phyloP scores from a whole-genome alignment of 1,284 basidiomycete genomes.

The Tilletia walkeri region DNA sequence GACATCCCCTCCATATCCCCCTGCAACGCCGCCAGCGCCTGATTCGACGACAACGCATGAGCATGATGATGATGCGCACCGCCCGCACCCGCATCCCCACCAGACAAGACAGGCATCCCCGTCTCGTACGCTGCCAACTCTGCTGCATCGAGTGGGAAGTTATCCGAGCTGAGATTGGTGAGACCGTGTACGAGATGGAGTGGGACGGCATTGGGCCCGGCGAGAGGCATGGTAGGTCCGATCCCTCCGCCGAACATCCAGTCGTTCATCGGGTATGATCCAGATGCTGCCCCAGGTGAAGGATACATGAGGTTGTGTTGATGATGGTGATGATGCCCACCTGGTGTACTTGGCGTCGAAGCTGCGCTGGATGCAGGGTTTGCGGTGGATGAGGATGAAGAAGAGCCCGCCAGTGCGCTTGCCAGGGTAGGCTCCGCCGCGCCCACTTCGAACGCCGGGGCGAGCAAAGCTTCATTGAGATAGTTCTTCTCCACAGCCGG shows the following conservation, averaged over 20 bases:
- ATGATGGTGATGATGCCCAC: too few species aligned
- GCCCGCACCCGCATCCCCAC: not conserved
- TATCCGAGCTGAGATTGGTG: conserved; percentile 42
- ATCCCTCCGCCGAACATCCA: conserved; percentile 20
- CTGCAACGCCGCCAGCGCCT: not conserved
- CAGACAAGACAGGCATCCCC: not conserved
- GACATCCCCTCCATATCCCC: not conserved
- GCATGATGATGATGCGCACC: too few species aligned
- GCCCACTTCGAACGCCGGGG: conserved; percentile 43
- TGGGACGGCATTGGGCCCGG: conserved; percentile 52
- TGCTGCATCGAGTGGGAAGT: conserved; percentile 48
- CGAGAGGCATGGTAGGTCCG: conserved; percentile 24
- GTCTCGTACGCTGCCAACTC: conserved; percentile 37
- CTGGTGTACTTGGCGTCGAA: too few species aligned
- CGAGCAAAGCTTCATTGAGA: conserved; percentile 42
- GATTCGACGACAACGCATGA: not conserved
- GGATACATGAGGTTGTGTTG: too few species aligned
- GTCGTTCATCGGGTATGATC: not conserved
- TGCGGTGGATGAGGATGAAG: conserved; percentile 22
- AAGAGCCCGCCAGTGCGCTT: conserved; percentile 21
- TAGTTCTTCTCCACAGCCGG: conserved; percentile 46
- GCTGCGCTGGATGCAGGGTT: not conserved
- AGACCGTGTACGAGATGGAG: conserved; percentile 53
- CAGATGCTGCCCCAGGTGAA: not conserved
- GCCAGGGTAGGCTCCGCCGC: conserved; percentile 40